Percentiles rank a stretch among this genome's conserved stretches.
These are phyloP conservation scores for Parmelia sp. DNA, from an alignment of 495 filamentous ascomycete genomes.

Conservation along the genomic window DNA sequence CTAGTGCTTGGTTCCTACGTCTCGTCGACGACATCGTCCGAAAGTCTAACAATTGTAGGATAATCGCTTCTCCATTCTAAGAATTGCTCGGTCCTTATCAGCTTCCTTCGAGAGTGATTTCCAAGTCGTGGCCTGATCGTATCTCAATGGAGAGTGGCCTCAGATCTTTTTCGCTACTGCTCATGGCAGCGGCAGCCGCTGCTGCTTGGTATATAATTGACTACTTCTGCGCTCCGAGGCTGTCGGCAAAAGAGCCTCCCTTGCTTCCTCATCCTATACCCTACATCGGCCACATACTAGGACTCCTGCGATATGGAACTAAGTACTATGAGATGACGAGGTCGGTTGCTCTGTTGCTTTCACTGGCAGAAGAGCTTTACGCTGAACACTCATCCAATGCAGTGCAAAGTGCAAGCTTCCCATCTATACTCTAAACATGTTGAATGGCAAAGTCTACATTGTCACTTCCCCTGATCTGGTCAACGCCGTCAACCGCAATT, in stretches of 20 bases:
- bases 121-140: not conserved
- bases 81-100: not conserved
- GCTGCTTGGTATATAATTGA: slow-evolving; percentile 6
- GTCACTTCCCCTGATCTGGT: slow-evolving; percentile 39
- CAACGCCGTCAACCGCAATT: slow-evolving; percentile 37
- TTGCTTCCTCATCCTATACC: slow-evolving; percentile 15
- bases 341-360: slow-evolving; percentile 8
- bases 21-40: not conserved
- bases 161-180: not conserved
- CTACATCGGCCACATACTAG: slow-evolving; percentile 24
- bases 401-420: slow-evolving; percentile 28
- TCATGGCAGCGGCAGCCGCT: not conserved
- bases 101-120: not conserved
- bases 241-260: slow-evolving; percentile 15
- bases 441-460: slow-evolving; percentile 41
- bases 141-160: not conserved
- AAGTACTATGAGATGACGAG: slow-evolving; percentile 23
- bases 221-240: slow-evolving; percentile 6
- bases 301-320: slow-evolving; percentile 22
- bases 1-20: not conserved
- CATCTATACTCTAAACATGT: slow-evolving; percentile 40
- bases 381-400: not conserved
- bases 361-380: not conserved
- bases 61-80: not conserved
- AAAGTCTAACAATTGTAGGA: not conserved